Evolutionary conservation across 768 basidiomycete species (phyloP), one percentile per base, ranked within the genome.

Genomic region (Pleurotus djamor): DNA sequence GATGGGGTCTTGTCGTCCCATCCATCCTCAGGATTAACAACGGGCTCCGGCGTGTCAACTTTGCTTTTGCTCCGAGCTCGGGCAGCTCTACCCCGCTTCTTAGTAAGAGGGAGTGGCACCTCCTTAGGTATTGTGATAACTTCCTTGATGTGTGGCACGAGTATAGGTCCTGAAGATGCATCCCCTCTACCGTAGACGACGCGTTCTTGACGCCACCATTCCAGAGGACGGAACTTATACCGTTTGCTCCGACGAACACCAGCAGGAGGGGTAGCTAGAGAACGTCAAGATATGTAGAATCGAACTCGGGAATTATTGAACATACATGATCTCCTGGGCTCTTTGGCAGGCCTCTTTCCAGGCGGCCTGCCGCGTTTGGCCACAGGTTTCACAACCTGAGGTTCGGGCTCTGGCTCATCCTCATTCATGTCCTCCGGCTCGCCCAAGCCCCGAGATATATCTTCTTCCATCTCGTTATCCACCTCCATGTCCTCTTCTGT

Each of bases 161-260:
- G 77, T 17, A 81, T 74, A 7, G 73, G 61, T 21, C 77, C 83
- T 5, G 79, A 78, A 7, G 79, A 74, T 10, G 65, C 60, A 3
- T 68, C 64, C 9, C 68, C 65, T 55, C 86, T 82, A 5, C 88
- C 89, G 66, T 94, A 98, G 2, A 95, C 87, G 21, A 94, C 83
- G 62, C 86, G 88, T 74, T 98, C 96, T 64, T 86, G 85, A n/a
- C 94, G 84, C 96, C 96, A 98, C 78, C 82, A 96, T 43, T 92
- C 91, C 37, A 98, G 77, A 4, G 96, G 96, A 51, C 75, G 74
- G 65, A 84, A 86, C 35, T 85, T 84, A 56, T 82, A 76, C 21
- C 96, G 86, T 50, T 75, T 75, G 34, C 92, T 88, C 52, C 89
- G 86, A 14, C 94, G 87, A 1, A 91, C 76, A 21, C 87, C 88